Percentiles rank a stretch among this genome's conserved stretches.
Evolutionary conservation across 2,329 filamentous ascomycete species (phyloP).

Genomic region (Trichoderma brevicompactum): DNA sequence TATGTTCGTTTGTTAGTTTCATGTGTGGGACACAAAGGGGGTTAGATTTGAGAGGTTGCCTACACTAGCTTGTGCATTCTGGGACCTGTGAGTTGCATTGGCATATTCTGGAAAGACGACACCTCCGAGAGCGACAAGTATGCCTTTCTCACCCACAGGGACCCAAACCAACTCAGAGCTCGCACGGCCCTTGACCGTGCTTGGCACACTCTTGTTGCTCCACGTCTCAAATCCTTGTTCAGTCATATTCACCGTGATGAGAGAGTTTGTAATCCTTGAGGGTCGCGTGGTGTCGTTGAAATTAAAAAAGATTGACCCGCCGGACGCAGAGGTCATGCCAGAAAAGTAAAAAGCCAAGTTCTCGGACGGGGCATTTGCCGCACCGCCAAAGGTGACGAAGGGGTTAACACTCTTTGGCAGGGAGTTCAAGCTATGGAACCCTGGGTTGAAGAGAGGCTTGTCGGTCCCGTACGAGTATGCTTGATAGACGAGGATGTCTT

Average conservation of each 20-base stretch:
- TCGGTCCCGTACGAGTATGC: conserved; percentile 55
- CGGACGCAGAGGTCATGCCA: conserved; percentile 58
- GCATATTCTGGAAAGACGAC: conserved; percentile 64
- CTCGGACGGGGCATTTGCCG: conserved; percentile 68
- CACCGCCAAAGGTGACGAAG: conserved; percentile 68
- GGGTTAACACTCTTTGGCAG: conserved; percentile 57
- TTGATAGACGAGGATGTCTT: conserved; percentile 57
- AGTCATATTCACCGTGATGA: conserved; percentile 66
- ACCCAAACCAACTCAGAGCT: conserved; percentile 73
- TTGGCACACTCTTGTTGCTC: conserved; percentile 59
- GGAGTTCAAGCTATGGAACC: conserved; percentile 46
- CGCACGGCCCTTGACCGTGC: conserved; percentile 57
- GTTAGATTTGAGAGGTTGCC: conserved; percentile 27
- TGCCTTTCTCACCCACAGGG: conserved; percentile 75
- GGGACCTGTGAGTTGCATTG: conserved; percentile 34
- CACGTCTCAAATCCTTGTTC: conserved; percentile 56
- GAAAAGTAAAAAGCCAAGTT: conserved; percentile 74
- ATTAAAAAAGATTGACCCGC: conserved; percentile 53
- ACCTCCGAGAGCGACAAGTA: conserved; percentile 77
- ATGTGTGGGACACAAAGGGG: no score
- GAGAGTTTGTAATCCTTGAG: conserved; percentile 54
- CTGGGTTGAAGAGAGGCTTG: conserved; percentile 48
- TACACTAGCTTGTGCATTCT: conserved; percentile 42
- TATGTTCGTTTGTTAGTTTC: conserved; percentile 40
- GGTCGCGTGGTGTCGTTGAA: conserved; percentile 46